phyloP scores from a whole-genome alignment of 1,284 basidiomycete species.

The Amylostereum chailletii region DNA sequence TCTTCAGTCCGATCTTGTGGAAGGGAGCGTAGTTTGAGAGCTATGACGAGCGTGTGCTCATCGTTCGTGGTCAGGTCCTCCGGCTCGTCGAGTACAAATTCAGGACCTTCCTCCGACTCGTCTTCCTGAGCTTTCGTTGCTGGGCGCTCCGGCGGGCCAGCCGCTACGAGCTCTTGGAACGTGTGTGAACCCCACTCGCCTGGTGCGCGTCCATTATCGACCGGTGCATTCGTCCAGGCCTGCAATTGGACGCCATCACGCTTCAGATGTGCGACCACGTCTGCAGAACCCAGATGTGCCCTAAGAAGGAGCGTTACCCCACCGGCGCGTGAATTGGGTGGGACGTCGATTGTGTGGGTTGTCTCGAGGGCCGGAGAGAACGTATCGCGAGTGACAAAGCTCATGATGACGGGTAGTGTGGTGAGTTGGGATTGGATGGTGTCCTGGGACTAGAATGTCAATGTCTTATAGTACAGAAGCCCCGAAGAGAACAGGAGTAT shows the following conservation, averaged over 20 bases:
- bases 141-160: not conserved
- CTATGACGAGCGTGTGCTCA: slow-evolving; percentile 7
- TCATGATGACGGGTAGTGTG: not conserved
- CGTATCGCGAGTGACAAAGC: slow-evolving; percentile 4
- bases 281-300: slow-evolving; percentile 22
- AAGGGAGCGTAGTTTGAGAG: slow-evolving; percentile 8
- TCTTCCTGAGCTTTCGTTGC: not conserved
- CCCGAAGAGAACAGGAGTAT: too few species aligned
- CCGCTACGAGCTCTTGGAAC: slow-evolving; percentile 18
- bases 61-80: slow-evolving; percentile 3
- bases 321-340: slow-evolving; percentile 9
- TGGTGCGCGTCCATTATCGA: slow-evolving; percentile 12
- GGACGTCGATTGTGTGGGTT: slow-evolving; percentile 10
- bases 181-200: slow-evolving; percentile 32
- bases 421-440: too few species aligned
- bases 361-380: slow-evolving; percentile 12
- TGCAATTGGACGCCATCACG: slow-evolving; percentile 28
- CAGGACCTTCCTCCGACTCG: not conserved
- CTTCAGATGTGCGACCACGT: slow-evolving; percentile 25
- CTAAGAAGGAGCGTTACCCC: slow-evolving; percentile 26
- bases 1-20: slow-evolving; percentile 10
- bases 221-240: slow-evolving; percentile 37
- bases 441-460: too few species aligned
- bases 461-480: too few species aligned
- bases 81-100: slow-evolving; percentile 6